phyloP scores from a whole-genome alignment of 805 yeast species.

The Candida morakotiae region DNA sequence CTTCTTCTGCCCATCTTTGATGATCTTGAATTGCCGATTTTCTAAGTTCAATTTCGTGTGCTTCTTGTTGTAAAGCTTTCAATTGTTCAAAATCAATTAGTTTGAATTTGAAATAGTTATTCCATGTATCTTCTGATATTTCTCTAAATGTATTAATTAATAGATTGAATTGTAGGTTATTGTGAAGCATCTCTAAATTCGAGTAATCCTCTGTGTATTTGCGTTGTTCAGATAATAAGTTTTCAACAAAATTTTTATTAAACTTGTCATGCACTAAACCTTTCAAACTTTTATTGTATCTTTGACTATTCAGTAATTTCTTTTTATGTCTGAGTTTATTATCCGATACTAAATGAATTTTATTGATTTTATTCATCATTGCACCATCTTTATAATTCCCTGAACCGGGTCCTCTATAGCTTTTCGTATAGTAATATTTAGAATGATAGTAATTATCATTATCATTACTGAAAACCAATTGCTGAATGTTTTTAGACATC shows the following conservation, averaged over 20 bases:
- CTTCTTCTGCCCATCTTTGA: slow-evolving; percentile 10
- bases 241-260: slow-evolving; percentile 26
- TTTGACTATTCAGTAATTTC: slow-evolving; percentile 5
- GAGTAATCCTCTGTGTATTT: slow-evolving; percentile 29
- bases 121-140: slow-evolving; percentile 37
- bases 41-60: slow-evolving; percentile 11
- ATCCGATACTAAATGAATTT: slow-evolving; percentile 23
- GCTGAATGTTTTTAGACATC: slow-evolving; percentile 32
- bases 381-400: slow-evolving; percentile 45
- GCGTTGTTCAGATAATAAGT: slow-evolving; percentile 25
- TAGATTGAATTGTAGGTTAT: slow-evolving; percentile 36
- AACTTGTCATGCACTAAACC: slow-evolving; percentile 35
- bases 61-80: slow-evolving; percentile 12
- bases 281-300: slow-evolving; percentile 25
- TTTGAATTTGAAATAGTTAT: slow-evolving; percentile 35
- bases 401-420: slow-evolving; percentile 42
- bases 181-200: slow-evolving; percentile 42
- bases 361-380: slow-evolving; percentile 35
- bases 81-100: slow-evolving; percentile 36
- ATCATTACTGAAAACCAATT: slow-evolving; percentile 31
- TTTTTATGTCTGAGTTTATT: slow-evolving; percentile 6
- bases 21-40: slow-evolving; percentile 5
- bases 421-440: slow-evolving; percentile 37
- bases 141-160: slow-evolving; percentile 37
- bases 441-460: slow-evolving; percentile 30